Conservation (phyloP, 495 filamentous ascomycete species). For the Penicillium cinerascens region DNA sequence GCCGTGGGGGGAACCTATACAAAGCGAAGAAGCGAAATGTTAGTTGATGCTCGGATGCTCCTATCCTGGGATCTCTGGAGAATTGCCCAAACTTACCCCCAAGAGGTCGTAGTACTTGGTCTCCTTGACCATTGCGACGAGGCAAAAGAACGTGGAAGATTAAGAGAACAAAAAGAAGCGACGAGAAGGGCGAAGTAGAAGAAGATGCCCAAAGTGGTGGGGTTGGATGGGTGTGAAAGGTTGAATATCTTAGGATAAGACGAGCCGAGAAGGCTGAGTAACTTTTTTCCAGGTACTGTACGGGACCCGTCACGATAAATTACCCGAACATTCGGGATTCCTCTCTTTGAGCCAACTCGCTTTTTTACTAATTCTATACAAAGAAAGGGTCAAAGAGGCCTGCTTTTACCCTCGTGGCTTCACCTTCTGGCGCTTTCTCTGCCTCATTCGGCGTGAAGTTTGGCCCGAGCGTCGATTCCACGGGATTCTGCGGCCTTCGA, state of each 20-base stretch:
- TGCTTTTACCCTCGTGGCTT: background rate
- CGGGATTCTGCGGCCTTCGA: conserved; percentile 37
- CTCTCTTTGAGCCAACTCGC: background rate
- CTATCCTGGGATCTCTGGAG: background rate
- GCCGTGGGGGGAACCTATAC: conserved; percentile 66
- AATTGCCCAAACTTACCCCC: conserved; percentile 58
- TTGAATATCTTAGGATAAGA: conserved; percentile 23
- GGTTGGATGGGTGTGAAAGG: background rate
- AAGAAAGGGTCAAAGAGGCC: background rate
- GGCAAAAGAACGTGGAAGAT: conserved; percentile 16
- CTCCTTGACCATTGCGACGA: conserved; percentile 75
- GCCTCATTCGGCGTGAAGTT: conserved; percentile 8
- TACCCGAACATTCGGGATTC: conserved; percentile 13
- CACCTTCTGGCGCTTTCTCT: conserved; percentile 23
- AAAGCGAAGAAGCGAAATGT: conserved; percentile 21
- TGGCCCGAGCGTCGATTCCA: conserved; percentile 35
- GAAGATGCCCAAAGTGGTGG: conserved; percentile 1
- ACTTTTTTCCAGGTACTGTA: conserved; percentile 30
- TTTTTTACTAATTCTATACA: background rate
- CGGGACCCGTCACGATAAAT: conserved; percentile 9
- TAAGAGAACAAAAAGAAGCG: background rate
- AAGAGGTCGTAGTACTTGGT: conserved; percentile 82
- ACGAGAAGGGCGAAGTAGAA: conserved; percentile 9
- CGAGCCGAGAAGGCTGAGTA: conserved; percentile 23
- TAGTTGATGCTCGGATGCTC: conserved; percentile 1